A percentile compares a stretch with the other conserved stretches of the same genome.
phyloP scores from a whole-genome alignment of 2,329 filamentous ascomycete species.

The Diaporthe velutina region DNA sequence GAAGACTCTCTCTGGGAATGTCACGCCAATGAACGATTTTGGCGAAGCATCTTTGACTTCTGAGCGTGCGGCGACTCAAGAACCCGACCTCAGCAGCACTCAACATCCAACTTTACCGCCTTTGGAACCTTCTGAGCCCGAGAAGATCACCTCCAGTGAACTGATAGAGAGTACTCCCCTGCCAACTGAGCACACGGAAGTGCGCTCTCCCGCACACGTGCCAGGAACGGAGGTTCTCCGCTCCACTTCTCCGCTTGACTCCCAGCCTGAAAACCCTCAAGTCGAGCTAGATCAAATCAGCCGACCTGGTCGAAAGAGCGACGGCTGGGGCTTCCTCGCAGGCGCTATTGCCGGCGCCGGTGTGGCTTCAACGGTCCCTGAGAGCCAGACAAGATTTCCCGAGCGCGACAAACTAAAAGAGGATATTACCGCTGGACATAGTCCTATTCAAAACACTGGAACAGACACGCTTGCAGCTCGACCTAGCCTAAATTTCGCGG shows the following conservation, averaged over 20 bases:
- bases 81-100: background rate
- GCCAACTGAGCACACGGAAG: background rate
- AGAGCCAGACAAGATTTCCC: background rate
- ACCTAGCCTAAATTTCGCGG: background rate
- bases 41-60: background rate
- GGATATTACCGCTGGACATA: background rate
- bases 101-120: background rate
- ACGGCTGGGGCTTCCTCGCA: constrained; percentile 31
- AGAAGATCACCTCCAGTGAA: background rate
- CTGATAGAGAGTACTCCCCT: background rate
- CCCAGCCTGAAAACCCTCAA: background rate
- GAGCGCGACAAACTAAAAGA: background rate
- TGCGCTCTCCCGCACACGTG: background rate
- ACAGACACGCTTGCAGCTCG: background rate
- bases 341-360: constrained; percentile 25
- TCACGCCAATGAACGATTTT: background rate
- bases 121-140: background rate
- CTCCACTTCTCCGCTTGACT: background rate
- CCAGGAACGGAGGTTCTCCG: background rate
- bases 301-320: constrained; percentile 13
- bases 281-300: background rate
- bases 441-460: background rate
- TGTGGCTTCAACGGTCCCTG: background rate
- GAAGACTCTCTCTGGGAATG: background rate
- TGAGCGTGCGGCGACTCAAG: background rate